A percentile compares a stretch with the other conserved stretches of the same genome.
phyloP scores from a whole-genome alignment of 2,329 filamentous ascomycete genomes.

The Parastagonospora nodorum region DNA sequence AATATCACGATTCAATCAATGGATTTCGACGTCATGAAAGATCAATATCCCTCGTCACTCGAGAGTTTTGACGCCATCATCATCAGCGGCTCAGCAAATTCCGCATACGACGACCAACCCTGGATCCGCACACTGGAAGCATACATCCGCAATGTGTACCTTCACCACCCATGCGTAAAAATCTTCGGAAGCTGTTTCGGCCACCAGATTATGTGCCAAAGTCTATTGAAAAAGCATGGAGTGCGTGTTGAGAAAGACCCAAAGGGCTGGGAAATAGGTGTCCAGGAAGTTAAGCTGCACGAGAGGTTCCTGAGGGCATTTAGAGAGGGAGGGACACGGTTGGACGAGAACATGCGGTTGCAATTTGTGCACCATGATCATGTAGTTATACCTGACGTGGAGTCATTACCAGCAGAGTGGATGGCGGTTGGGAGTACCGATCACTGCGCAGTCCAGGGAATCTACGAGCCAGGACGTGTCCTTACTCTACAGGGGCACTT shows the following conservation, averaged over 20 bases:
- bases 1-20: conserved; percentile 26
- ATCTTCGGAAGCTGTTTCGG: conserved; percentile 54
- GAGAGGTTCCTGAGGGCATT: conserved; percentile 12
- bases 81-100: conserved; percentile 44
- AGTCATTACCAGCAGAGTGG: conserved; percentile 25
- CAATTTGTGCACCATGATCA: conserved; percentile 50
- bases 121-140: conserved; percentile 24
- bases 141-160: conserved; percentile 44
- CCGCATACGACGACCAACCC: conserved; percentile 22
- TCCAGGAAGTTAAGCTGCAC: conserved; percentile 25
- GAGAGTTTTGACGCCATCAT: conserved; percentile 42
- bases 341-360: conserved; percentile 26
- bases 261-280: conserved; percentile 35
- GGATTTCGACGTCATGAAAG: conserved; percentile 41
- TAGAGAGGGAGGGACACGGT: not conserved
- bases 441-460: conserved; percentile 48
- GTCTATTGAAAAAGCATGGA: conserved; percentile 39
- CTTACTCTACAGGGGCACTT: conserved; percentile 53
- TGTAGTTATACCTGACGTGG: conserved; percentile 23
- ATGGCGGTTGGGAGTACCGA: conserved; percentile 25
- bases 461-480: conserved; percentile 46
- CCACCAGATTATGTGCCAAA: conserved; percentile 50
- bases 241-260: conserved; percentile 33
- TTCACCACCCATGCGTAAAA: conserved; percentile 34
- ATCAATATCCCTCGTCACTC: conserved; percentile 38